phyloP scores from a whole-genome alignment of 1,139 yeast genomes.

The Hyphopichia wangnamkhiaoensis region DNA sequence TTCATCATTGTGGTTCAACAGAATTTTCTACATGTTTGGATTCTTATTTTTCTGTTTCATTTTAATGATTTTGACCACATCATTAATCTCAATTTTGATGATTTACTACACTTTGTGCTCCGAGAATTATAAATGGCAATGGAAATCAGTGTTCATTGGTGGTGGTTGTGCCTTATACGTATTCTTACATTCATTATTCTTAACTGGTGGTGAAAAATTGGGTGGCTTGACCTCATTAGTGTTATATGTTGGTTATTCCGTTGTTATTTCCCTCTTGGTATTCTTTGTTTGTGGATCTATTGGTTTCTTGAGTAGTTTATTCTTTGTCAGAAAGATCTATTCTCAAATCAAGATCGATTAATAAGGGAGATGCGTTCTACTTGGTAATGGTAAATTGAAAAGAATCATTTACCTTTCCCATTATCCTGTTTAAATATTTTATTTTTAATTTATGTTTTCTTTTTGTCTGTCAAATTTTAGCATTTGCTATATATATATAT shows the following conservation, averaged over 20 bases:
- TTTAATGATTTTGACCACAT: constrained; percentile 79
- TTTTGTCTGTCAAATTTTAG: too few species aligned
- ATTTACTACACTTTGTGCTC: constrained; percentile 84
- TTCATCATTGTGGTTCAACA: constrained; percentile 91
- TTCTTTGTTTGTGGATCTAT: constrained; percentile 87
- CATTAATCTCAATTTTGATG: constrained; percentile 77
- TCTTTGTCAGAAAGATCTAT: constrained; percentile 79
- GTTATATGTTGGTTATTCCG: constrained; percentile 83
- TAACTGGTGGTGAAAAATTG: constrained; percentile 64
- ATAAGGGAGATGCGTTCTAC: too few species aligned
- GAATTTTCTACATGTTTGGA: constrained; percentile 96
- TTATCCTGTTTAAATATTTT: neutral
- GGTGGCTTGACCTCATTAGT: constrained; percentile 78
- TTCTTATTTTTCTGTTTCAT: constrained; percentile 86
- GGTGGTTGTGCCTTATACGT: constrained; percentile 89
- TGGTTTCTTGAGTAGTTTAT: constrained; percentile 76
- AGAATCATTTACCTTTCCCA: neutral
- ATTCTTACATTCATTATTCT: constrained; percentile 76
- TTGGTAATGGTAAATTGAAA: neutral
- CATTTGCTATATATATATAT: too few species aligned
- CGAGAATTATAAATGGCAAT: constrained; percentile 96
- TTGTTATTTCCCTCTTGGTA: constrained; percentile 66
- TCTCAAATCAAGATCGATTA: constrained; percentile 82
- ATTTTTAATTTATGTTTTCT: neutral
- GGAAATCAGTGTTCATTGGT: constrained; percentile 87